Evolutionary conservation across 2,329 filamentous ascomycete genomes (phyloP), one percentile per base, ranked within the genome.

Genomic region (Calonectria hawksworthii): DNA sequence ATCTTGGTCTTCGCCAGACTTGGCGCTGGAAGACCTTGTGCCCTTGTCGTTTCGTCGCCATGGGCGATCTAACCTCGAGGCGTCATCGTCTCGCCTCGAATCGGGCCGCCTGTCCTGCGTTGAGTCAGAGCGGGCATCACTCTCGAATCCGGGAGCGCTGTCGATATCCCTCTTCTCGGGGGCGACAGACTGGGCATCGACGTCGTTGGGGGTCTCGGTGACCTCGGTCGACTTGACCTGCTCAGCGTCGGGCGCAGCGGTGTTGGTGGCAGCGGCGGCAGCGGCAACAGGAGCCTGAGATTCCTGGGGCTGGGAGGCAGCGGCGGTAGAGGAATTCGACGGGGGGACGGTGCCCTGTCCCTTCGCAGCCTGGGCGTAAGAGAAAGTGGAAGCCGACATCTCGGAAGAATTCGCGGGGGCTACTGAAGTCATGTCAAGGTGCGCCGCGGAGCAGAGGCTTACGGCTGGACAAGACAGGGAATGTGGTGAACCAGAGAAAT

Each of bases 321-420:
- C 74, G 54, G 80, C 80, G 68, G 80, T 51, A n/a, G 78, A 69
- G 54, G 80, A 73, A 78, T 77, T 83, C 73, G 83, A 83, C 34
- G 82, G 84, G 76, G 81, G 81, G 69, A 81, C 74, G 70, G 83
- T 75, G 77, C 91, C 87, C 81, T 94, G 91, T 82, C 96, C 95
- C 86, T 97, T 97, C 74, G 96, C 96, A 83, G 96, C 96, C 90
- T 98, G 96, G 82, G 96, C 96, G 86, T 99, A 99, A 74, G 96
- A 98, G 84, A 98, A 98, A 41, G 92, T 89, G 75, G 92, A 89
- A 76, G 91, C 85, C 77, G 90, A 90, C 90, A 92, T 92, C 74
- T 85, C 82, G 79, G 78, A 81, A 72, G 79, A 79, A 72, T 78
- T 80, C 66, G 79, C 73, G 69, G 79, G 76, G 52, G 79, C 78